Base-by-base conservation (phyloP, 2,329 filamentous ascomycete species). In the Zopfia rhizophila region DNA sequence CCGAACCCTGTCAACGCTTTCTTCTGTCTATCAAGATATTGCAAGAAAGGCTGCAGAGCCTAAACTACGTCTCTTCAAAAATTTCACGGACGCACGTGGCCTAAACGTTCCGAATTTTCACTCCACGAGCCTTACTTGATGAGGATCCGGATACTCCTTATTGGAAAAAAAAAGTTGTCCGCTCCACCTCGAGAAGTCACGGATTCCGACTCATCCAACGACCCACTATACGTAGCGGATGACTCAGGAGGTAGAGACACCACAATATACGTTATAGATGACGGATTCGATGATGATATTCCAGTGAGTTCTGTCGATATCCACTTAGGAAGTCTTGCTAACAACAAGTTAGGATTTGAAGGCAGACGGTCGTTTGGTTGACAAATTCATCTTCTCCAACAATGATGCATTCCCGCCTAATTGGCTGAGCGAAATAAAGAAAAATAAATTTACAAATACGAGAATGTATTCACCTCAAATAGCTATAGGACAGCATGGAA, bases 101-200 rank as follows among this genome's bases (percentile, higher is more conserved):
- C n/a, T n/a, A n/a, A n/a, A n/a, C n/a, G n/a, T n/a, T n/a, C 22
- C 5, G 6, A 11, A 17, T 16, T 43, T 12, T 21, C 25, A 5
- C 22, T 18, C 17, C 21, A 16, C 27, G n/a, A 29, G 17, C 25
- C 21, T 13, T 41, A 8, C 21, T 29, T 30, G 12, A 30, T 11
- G 24, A 7, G 5, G 17, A 33, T 32, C n/a, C 6, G 13, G 16
- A 39, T 16, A 37, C 48, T 6, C 42, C 42, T 10, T 47, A 38
- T n/a, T 51, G 48, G 48, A n/a, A 43, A 47, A 23, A 51, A 40
- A 17, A 48, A 48, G 48, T 45, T 52, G n/a, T n/a, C n/a, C n/a
- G n/a, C n/a, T n/a, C n/a, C n/a, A 7, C 17, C 36, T 10, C 22
- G 19, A 27, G 23, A 4, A 16, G 11, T n/a, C n/a, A n/a, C n/a